phyloP scores from a whole-genome alignment of 306 rosid species.

The Casuarina glauca region DNA sequence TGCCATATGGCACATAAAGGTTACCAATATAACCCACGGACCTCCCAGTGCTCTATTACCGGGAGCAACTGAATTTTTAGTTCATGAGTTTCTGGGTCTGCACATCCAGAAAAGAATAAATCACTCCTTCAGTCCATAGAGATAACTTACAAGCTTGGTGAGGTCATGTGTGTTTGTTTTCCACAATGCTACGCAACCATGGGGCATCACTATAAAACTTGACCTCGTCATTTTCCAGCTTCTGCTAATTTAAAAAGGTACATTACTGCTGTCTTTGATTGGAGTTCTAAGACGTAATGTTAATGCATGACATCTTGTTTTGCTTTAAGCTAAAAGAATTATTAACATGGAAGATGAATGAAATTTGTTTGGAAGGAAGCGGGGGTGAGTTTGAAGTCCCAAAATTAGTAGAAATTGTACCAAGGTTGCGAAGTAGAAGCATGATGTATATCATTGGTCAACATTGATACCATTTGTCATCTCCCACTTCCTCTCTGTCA shows the following conservation, averaged over 20 bases:
- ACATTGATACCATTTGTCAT: not conserved
- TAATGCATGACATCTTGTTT: not conserved
- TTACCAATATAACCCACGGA: slow-evolving; percentile 63
- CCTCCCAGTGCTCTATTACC: slow-evolving; percentile 51
- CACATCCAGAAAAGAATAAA: not conserved
- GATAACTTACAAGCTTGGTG: not conserved
- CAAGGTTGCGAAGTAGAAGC: not conserved
- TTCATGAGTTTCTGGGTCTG: not conserved
- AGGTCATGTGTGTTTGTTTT: not conserved
- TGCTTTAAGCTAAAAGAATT: not conserved
- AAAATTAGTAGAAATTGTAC: not conserved
- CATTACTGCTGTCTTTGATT: not conserved
- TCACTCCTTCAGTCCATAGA: not conserved
- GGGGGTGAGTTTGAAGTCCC: not conserved
- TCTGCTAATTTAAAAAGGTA: not conserved
- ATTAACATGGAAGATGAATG: not conserved
- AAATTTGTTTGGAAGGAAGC: slow-evolving; percentile 2
- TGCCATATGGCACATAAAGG: slow-evolving; percentile 53
- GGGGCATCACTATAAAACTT: not conserved
- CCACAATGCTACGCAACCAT: not conserved
- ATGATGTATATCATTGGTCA: not conserved
- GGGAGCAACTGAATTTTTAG: not conserved
- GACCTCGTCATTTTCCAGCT: not conserved
- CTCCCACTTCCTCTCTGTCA: not conserved
- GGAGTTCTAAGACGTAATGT: not conserved